A percentile compares a stretch with the other conserved stretches of the same genome.
Evolutionary conservation across 305 asterid genomes (phyloP).

Genomic region (Coffea humblotiana): DNA sequence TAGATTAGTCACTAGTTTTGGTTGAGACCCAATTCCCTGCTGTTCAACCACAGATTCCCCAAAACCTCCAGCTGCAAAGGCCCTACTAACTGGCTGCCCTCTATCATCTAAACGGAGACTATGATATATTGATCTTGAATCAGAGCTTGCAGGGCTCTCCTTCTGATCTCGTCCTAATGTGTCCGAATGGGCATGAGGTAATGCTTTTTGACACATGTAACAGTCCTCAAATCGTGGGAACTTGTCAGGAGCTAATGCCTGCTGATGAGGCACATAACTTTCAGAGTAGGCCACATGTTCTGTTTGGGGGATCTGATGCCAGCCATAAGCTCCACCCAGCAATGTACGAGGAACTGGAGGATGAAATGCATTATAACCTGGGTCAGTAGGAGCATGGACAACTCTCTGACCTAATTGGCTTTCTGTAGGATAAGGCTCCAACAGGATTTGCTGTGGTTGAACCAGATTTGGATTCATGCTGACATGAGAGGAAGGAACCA

Average conservation of each 20-base stretch:
- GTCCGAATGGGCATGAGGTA: constrained; percentile 98
- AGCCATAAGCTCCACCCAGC: constrained; percentile 39
- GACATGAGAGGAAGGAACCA: constrained; percentile 48
- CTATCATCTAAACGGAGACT: constrained; percentile 65
- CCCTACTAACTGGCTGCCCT: constrained; percentile 49
- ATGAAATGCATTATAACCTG: constrained; percentile 53
- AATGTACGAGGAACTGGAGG: constrained; percentile 48
- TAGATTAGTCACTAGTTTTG: constrained; percentile 22
- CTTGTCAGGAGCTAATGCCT: constrained; percentile 42
- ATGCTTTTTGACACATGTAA: constrained; percentile 79
- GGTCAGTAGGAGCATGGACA: constrained; percentile 59
- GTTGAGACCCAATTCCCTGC: constrained; percentile 35
- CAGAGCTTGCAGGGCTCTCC: constrained; percentile 54
- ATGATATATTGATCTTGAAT: constrained; percentile 43
- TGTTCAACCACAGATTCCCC: constrained; percentile 46
- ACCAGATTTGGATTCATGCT: constrained; percentile 53
- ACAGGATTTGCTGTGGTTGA: constrained; percentile 58
- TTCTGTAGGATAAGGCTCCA: constrained; percentile 19
- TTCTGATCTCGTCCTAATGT: constrained; percentile 60
- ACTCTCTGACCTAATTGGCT: constrained; percentile 52
- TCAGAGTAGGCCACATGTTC: constrained; percentile 55
- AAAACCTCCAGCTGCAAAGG: constrained; percentile 37
- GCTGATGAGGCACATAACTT: constrained; percentile 48
- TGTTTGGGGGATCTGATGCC: constrained; percentile 64
- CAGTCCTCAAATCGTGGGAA: constrained; percentile 56